A percentile compares a stretch with the other conserved stretches of the same genome.
phyloP scores from a whole-genome alignment of 176 grass and related monocot genomes.

The Oryza officinalis region DNA sequence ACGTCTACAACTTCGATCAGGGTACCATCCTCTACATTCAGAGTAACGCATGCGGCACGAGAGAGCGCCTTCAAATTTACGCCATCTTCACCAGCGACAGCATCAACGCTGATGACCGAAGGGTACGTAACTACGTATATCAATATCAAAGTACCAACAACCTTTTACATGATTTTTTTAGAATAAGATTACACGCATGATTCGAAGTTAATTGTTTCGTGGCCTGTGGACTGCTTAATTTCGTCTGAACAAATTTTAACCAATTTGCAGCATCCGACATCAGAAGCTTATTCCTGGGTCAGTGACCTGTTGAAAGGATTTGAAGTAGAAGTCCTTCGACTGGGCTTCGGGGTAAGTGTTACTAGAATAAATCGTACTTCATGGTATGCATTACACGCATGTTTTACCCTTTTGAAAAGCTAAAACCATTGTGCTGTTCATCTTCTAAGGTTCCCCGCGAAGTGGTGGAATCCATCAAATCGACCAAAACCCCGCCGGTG shows the following conservation, averaged over 20 bases:
- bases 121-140: slow-evolving; percentile 20
- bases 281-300: slow-evolving; percentile 63
- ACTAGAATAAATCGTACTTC: background rate
- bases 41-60: slow-evolving; percentile 57
- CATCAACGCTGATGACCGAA: slow-evolving; percentile 47
- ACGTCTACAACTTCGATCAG: slow-evolving; percentile 75
- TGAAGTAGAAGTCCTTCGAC: slow-evolving; percentile 54
- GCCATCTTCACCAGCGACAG: slow-evolving; percentile 66
- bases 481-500: slow-evolving; percentile 23
- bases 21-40: slow-evolving; percentile 67
- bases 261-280: slow-evolving; percentile 53
- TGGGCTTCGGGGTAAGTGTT: slow-evolving; percentile 64
- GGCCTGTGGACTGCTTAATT: background rate
- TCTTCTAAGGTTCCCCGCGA: slow-evolving; percentile 20
- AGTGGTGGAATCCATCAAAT: slow-evolving; percentile 40
- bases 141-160: background rate
- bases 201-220: background rate
- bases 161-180: too few relatives aligned
- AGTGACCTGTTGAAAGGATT: slow-evolving; percentile 76
- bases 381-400: background rate
- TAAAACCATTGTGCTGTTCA: background rate
- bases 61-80: slow-evolving; percentile 64
- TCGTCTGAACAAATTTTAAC: background rate
- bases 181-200: too few relatives aligned
- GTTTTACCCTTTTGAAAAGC: background rate